phyloP scores from a whole-genome alignment of 192 early-diverging fungal genomes.

The Coemansia sp. region DNA sequence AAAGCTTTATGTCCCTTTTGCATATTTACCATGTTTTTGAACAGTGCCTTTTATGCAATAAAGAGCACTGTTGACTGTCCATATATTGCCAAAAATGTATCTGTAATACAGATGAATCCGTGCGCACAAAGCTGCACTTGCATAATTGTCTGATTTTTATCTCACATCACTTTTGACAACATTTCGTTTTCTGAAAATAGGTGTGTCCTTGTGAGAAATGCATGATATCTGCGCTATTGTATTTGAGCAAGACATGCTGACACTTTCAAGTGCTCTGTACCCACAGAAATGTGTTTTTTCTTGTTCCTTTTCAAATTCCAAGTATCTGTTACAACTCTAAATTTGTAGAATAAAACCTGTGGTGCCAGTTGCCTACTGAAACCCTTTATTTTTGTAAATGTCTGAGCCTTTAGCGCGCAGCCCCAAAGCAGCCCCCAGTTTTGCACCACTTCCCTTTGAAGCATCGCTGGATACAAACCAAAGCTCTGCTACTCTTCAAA shows the following conservation, averaged over 20 bases:
- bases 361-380: neutral
- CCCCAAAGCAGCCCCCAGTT: neutral
- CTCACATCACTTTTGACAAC: neutral
- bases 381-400: neutral
- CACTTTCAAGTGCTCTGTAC: neutral
- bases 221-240: neutral
- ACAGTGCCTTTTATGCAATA: too few relatives aligned
- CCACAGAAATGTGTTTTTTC: neutral
- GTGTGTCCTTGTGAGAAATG: neutral
- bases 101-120: too few relatives aligned
- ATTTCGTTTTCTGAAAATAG: neutral
- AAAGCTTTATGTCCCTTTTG: too few relatives aligned
- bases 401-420: neutral
- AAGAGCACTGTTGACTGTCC: too few relatives aligned
- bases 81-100: too few relatives aligned
- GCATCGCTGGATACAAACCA: neutral
- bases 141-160: neutral
- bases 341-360: neutral
- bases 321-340: neutral
- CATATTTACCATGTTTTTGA: too few relatives aligned
- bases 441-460: neutral
- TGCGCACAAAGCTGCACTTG: too few relatives aligned
- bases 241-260: neutral
- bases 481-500: neutral
- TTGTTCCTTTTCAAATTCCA: neutral